Evolutionary conservation across 176 grass and related monocot genomes (phyloP).

Genomic region (barley (Hordeum vulgare)): MorexV3_pseudomolecules_assembly NC_058524.1:262773092-262773591

Average conservation of each 20-base stretch:
- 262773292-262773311: not conserved
- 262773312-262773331: not conserved
- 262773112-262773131: no score
- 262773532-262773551: not conserved
- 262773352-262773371: slow-evolving; percentile 8
- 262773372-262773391: slow-evolving; percentile 20
- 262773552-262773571: not conserved
- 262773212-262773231: not conserved
- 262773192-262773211: not conserved
- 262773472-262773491: not conserved
- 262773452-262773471: slow-evolving; percentile 11
- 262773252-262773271: not conserved
- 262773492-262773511: slow-evolving; percentile 6
- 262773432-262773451: slow-evolving; percentile 6
- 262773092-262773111: no score
- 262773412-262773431: not conserved
- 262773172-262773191: no score
- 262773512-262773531: slow-evolving; percentile 11
- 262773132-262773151: no score
- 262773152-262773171: no score
- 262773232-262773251: not conserved
- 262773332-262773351: not conserved
- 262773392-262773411: slow-evolving; percentile 4
- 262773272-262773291: not conserved
- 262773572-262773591: not conserved